Conservation (phyloP, 169 alveolate genomes). For the Blepharisma undulans region DNA sequence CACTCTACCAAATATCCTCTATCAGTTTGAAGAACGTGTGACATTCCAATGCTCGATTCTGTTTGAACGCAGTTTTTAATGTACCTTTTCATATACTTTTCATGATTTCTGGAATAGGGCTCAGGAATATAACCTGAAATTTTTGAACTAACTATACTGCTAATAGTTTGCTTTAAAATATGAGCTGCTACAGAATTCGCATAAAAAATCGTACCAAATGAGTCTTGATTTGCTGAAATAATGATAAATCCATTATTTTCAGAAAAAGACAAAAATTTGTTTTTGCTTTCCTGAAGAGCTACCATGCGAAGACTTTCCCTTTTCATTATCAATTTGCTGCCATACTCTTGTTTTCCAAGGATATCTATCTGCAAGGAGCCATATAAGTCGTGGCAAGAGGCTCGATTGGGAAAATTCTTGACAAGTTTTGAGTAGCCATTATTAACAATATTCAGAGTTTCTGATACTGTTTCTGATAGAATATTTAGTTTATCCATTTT, state of each 20-base stretch:
- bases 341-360: background rate
- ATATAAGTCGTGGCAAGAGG: no score
- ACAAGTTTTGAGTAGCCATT: no score
- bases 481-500: no score
- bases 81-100: background rate
- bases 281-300: background rate
- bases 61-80: background rate
- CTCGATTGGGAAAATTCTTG: no score
- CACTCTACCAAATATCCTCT: slow-evolving; percentile 4
- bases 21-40: background rate
- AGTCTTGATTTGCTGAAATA: background rate
- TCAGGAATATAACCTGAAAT: background rate
- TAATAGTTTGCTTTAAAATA: background rate
- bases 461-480: no score
- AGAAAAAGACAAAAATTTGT: background rate
- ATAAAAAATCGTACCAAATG: background rate
- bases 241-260: background rate
- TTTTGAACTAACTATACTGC: background rate
- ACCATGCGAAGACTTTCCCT: background rate
- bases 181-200: background rate
- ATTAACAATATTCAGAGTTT: no score
- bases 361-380: no score
- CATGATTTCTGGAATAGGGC: background rate
- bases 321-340: background rate
- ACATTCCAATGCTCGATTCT: background rate